A percentile compares a stretch with the other conserved stretches of the same genome.
These are phyloP conservation scores for Blastobotrys raffinosifermentans DNA, from an alignment of 1,139 yeast species.

Conservation along the genomic window DNA sequence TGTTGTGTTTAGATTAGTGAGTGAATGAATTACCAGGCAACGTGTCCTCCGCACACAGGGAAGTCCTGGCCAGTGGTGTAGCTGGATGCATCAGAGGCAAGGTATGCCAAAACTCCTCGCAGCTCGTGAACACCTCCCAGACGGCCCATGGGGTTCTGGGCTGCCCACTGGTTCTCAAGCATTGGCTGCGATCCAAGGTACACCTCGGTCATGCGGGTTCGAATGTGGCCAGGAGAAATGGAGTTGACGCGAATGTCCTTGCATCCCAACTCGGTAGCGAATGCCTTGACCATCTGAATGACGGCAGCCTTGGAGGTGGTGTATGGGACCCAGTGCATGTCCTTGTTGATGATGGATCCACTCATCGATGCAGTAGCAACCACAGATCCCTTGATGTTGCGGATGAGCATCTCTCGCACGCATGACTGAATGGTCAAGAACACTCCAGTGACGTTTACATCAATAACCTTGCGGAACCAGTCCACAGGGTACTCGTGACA, in stretches of 20 bases:
- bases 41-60: conserved; percentile 79
- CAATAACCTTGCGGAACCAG: conserved; percentile 41
- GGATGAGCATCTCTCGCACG: conserved; percentile 41
- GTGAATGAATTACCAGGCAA: conserved; percentile 48
- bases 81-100: conserved; percentile 64
- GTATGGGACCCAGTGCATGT: conserved; percentile 51
- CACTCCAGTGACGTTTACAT: conserved; percentile 46
- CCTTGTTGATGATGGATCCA: conserved; percentile 49
- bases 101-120: conserved; percentile 68
- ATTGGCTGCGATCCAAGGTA: conserved; percentile 25
- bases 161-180: conserved; percentile 29
- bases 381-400: conserved; percentile 44
- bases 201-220: conserved; percentile 27
- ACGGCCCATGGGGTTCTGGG: conserved; percentile 28
- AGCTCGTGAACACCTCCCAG: conserved; percentile 44
- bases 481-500: conserved; percentile 39
- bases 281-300: conserved; percentile 47
- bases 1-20: no score
- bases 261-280: conserved; percentile 48
- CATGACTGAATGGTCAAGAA: conserved; percentile 50
- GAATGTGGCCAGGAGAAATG: conserved; percentile 52
- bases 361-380: conserved; percentile 55
- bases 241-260: conserved; percentile 43
- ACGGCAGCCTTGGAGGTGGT: conserved; percentile 56
- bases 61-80: conserved; percentile 77